phyloP scores from a whole-genome alignment of 257 asterid genomes.

The Gentiana dahurica region DNA sequence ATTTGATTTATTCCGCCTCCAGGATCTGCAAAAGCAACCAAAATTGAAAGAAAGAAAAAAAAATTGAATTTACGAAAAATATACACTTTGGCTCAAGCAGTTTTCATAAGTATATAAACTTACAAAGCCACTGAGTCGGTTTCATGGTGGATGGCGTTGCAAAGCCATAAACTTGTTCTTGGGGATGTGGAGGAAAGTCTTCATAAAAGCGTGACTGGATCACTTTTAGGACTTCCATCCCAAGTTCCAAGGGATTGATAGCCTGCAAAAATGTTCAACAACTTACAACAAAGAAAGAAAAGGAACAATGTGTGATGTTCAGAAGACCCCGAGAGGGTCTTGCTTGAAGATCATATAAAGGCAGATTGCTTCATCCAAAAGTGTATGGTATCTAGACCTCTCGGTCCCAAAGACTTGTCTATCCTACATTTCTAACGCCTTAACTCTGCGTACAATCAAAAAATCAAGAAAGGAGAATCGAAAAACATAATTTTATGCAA shows the following conservation, averaged over 20 bases:
- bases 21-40: conserved; percentile 52
- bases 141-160: conserved; percentile 99
- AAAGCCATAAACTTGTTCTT: conserved; percentile 66
- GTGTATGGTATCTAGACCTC: too few relatives aligned
- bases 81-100: conserved; percentile 1
- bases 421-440: too few relatives aligned
- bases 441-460: too few relatives aligned
- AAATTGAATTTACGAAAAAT: neutral
- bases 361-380: too few relatives aligned
- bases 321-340: too few relatives aligned
- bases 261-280: conserved; percentile 40
- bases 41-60: conserved; percentile 4
- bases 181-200: conserved; percentile 86
- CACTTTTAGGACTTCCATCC: conserved; percentile 86
- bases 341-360: too few relatives aligned
- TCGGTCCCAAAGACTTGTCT: too few relatives aligned
- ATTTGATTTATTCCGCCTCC: conserved; percentile 98
- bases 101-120: conserved; percentile 23
- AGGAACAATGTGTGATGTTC: too few relatives aligned
- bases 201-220: conserved; percentile 65
- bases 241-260: conserved; percentile 88
- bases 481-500: too few relatives aligned
- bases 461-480: too few relatives aligned
- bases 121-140: conserved; percentile 96
- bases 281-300: neutral